Evolutionary conservation across 2,329 filamentous ascomycete genomes (phyloP), one percentile per base, ranked within the genome.

Genomic region (Bipolaris zeicola): DNA sequence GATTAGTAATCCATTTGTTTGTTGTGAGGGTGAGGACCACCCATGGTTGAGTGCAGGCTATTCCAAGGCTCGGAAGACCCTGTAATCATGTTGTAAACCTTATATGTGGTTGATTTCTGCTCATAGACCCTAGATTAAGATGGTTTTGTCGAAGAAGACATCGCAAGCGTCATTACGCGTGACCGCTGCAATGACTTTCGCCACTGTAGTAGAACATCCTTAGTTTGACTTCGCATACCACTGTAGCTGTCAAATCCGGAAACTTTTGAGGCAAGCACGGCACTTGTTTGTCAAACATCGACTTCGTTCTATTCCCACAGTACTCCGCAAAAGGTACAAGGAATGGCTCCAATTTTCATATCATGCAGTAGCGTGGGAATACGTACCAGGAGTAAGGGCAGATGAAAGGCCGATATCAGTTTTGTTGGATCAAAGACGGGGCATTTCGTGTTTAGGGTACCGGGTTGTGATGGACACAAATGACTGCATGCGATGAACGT

Each of bases 281-380:
- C 62, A 57, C n/a, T 51, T 51, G 5, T 64, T 55, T 18, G 48
- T 37, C 33, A 65, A 50, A 49, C 50, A 58, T 1, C 56, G 58
- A n/a, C 26, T 34, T n/a, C 61, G 52, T 47, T 65, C 60, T 63
- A 41, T 45, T 53, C 51, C 22, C 61, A 58, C 6, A 61, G 18
- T 2, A 48, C 45, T 50, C 58, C 60, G 57, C 59, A 67, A 45
- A 58, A 63, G 3, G 58, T 28, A 42, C 65, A 58, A 54, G 45
- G 44, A 58, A 64, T 5, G 57, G 63, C 6, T 61, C 58, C n/a
- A 24, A 28, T 16, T 22, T 43, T 5, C 26, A 16, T 26, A n/a
- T 28, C 6, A 28, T 22, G 24, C 11, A 43, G 13, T 43, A n/a
- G 5, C 7, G 6, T 8, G 10, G 10, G 10, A 14, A 6, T 1